phyloP scores from a whole-genome alignment of 805 yeast genomes.

The Candida golubevii region DNA sequence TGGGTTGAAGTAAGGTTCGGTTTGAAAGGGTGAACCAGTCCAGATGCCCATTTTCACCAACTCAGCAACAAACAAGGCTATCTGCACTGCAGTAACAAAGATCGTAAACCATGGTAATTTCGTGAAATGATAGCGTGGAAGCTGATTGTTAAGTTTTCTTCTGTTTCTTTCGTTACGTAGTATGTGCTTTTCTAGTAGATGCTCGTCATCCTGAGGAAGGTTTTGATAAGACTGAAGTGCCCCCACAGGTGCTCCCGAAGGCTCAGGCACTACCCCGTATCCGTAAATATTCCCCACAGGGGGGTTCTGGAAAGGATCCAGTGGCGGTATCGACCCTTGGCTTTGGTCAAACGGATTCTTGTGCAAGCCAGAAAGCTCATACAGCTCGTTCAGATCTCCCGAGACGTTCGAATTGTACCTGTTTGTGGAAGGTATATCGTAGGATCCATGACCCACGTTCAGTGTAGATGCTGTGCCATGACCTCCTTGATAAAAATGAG shows the following conservation, averaged over 20 bases:
- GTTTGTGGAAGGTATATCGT: background rate
- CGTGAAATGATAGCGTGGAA: constrained; percentile 20
- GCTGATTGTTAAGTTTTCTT: constrained; percentile 12
- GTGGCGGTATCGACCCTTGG: background rate
- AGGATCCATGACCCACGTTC: too few species aligned
- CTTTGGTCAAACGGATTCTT: constrained; percentile 7
- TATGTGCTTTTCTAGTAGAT: constrained; percentile 5
- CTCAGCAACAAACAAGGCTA: constrained; percentile 59
- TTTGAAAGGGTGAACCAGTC: constrained; percentile 64
- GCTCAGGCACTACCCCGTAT: constrained; percentile 6
- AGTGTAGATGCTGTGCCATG: too few species aligned
- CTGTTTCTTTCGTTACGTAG: constrained; percentile 14
- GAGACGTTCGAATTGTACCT: background rate
- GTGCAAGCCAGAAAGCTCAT: constrained; percentile 10
- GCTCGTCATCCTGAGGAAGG: background rate
- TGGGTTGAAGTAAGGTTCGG: constrained; percentile 70
- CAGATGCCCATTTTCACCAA: constrained; percentile 50
- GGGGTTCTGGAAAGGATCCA: constrained; percentile 4
- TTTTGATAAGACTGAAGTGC: background rate
- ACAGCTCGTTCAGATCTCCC: constrained; percentile 13
- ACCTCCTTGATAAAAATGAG: too few species aligned
- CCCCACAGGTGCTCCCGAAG: too few species aligned
- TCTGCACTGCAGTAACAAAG: constrained; percentile 42
- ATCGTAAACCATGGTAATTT: constrained; percentile 40
- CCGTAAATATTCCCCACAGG: background rate